These are phyloP conservation scores for Podospora appendiculata DNA, from an alignment of 495 filamentous ascomycete species.

Conservation along the genomic window DNA sequence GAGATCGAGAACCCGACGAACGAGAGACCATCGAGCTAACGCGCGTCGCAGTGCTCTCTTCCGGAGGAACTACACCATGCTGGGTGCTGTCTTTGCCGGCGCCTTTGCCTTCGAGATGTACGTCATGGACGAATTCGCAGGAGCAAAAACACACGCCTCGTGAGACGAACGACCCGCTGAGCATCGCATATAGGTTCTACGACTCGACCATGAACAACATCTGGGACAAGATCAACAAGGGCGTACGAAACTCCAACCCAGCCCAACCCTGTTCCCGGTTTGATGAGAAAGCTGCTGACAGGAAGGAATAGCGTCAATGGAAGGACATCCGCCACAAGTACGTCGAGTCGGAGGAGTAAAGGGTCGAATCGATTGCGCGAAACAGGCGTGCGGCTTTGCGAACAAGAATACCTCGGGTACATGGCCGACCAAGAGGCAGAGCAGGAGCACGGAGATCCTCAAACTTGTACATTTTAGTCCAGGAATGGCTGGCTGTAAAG, in stretches of 20 bases:
- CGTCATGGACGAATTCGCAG: conserved; percentile 17
- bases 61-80: conserved; percentile 76
- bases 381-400: no score
- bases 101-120: conserved; percentile 96
- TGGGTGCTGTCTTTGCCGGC: conserved; percentile 73
- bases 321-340: conserved; percentile 95
- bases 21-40: conserved; percentile 20
- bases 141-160: background rate
- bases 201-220: conserved; percentile 68
- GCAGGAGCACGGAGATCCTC: background rate
- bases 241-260: conserved; percentile 50
- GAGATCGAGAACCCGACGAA: background rate
- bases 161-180: background rate
- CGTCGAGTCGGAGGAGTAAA: conserved; percentile 43
- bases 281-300: conserved; percentile 16
- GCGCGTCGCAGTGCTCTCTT: conserved; percentile 59
- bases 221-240: conserved; percentile 85
- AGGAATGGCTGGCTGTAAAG: conserved; percentile 13
- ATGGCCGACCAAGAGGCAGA: background rate
- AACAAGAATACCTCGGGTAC: no score
- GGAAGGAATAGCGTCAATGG: conserved; percentile 80
- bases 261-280: no score
- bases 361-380: background rate
- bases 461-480: conserved; percentile 9
- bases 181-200: conserved; percentile 51